Base-by-base conservation (phyloP, 306 rosid genomes). In the Dryas octopetala region DNA sequence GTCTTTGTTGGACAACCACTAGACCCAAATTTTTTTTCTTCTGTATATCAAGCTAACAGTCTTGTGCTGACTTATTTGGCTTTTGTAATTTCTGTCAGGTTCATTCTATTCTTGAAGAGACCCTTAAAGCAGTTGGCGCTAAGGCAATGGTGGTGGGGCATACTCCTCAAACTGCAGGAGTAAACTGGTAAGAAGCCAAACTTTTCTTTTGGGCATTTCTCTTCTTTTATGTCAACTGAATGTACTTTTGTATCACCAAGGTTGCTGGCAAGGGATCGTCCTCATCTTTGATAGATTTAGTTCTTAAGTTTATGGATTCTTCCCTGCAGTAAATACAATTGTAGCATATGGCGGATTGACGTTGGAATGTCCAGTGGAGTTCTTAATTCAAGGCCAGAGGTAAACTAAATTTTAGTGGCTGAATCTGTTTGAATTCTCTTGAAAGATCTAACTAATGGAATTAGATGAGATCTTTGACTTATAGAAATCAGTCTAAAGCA, bases 281-380 rank as follows among this genome's bases (percentile, higher is more conserved):
- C 43, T 48, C 45, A 68, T 26, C 45, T 28, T 49, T 16, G 9
- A 5, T 53, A 3, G 48, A 23, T 28, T 57, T 17, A 46, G 32
- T 64, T 28, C 48, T 45, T n/a, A 15, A 68, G 23, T 68, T 72
- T 44, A 62, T 69, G 17, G 9, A 19, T 71, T 78, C 62, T 73
- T 41, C 13, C 17, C 46, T 73, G 76, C 93, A 95, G 99, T 83
- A 84, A 92, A 86, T 95, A 90, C 84, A 77, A 95, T 76, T 85
- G 97, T 78, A 90, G 94, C 89, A 88, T 95, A 81, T 95, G 99
- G 99, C 86, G 99, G n/a, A 66, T 95, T 40, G 99, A 95, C 52
- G 97, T 95, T 52, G 99, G 99, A 76, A 95, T 95, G 99, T 95
- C 99, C n/a, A 78, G 96, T 17, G 97, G 99, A 71, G 97, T 95